Evolutionary conservation across 2,329 filamentous ascomycete species (phyloP), one percentile per base, ranked within the genome.

Genomic region (Calonectria montana): DNA sequence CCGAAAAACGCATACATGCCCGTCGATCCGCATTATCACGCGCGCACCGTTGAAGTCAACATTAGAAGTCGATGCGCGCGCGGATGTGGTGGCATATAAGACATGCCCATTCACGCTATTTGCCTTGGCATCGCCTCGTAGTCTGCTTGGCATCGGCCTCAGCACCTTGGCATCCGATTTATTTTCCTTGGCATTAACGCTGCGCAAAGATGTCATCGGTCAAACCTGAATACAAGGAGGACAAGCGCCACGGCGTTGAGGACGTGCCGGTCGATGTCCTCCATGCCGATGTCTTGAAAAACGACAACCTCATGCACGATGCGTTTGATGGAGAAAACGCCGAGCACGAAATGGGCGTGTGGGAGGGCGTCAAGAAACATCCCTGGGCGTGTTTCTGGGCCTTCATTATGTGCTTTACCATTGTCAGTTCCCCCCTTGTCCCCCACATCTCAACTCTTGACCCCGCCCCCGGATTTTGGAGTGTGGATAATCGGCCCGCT

Each of bases 341-440:
- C 29, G 85, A 87, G 77, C 84, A 86, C 73, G 73, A 83, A 31
- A 80, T 82, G 81, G 79, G 81, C 2, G 74, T 83, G 2, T 83
- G 83, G 82, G 75, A 77, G 48, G 82, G 83, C 0, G 78, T 78
- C 29, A 83, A 83, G 76, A 76, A 62, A 2, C 82, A 87, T 45
- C 86, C 86, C 5, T 83, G 81, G 83, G 86, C 85, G 50, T 84
- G 83, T 35, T 80, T 85, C 21, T 87, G 85, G 85, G 85, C 84
- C 0, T 86, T 86, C 64, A 79, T 81, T 72, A 86, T 87, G 84
- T 87, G 83, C 71, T 87, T 85, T 71, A 87, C 85, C 10, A 87
- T 87, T 78, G 85, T 87, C 50, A 82, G 85, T 70, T 23, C 23
- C 18, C 21, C 29, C n/a, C 27, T 79, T 21, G 13, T 23, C 29